phyloP scores from a whole-genome alignment of 345 rosid genomes.

The Boechera retrofracta region DNA sequence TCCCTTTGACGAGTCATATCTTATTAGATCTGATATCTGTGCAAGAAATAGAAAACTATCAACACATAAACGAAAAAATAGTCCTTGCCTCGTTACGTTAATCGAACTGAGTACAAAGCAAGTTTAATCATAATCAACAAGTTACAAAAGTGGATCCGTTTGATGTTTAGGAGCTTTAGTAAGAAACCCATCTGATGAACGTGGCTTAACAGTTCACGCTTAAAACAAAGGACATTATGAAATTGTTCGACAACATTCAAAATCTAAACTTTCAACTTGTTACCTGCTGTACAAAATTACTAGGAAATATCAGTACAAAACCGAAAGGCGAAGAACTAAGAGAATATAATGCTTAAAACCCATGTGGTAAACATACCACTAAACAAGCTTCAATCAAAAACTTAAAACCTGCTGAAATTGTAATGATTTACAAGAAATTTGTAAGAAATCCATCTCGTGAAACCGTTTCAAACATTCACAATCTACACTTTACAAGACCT shows the following conservation, averaged over 20 bases:
- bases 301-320: background rate
- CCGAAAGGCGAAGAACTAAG: too few relatives aligned
- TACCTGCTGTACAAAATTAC: background rate
- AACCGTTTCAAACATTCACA: too few relatives aligned
- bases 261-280: background rate
- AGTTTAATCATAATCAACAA: conserved; percentile 5
- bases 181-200: conserved; percentile 13
- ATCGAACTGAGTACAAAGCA: background rate
- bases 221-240: background rate
- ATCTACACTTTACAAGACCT: too few relatives aligned
- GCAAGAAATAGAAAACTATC: background rate
- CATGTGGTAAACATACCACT: background rate
- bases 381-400: background rate
- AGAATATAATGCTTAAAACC: background rate
- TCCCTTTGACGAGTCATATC: conserved; percentile 66
- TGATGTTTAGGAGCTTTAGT: conserved; percentile 1
- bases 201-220: conserved; percentile 1
- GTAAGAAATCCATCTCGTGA: background rate
- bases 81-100: background rate
- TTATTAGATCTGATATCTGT: conserved; percentile 86
- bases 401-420: background rate
- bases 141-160: background rate
- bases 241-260: conserved; percentile 3
- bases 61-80: background rate
- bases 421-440: background rate